Evolutionary conservation across 805 yeast genomes (phyloP).

Genomic region (Kluyveromyces dobzhanskii): DNA sequence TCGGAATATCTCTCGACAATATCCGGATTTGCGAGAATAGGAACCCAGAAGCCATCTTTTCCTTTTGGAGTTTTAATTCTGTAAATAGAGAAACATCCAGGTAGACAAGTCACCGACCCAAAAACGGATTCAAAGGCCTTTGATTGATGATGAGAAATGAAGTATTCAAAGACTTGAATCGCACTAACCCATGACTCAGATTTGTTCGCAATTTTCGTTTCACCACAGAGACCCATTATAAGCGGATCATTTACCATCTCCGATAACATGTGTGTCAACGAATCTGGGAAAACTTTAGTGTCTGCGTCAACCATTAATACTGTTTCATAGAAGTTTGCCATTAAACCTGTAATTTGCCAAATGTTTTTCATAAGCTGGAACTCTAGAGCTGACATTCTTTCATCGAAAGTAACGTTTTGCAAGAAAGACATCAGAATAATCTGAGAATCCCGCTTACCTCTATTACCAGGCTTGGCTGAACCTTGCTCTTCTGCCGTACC

Average conservation of each 20-base stretch:
- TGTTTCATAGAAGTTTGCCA: constrained; percentile 75
- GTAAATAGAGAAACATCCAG: constrained; percentile 92
- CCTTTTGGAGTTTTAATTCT: constrained; percentile 88
- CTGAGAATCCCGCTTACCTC: constrained; percentile 96
- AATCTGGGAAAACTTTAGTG: constrained; percentile 80
- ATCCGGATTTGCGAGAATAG: constrained; percentile 86
- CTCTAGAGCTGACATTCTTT: constrained; percentile 88
- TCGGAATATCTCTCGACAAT: constrained; percentile 88
- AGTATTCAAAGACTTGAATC: constrained; percentile 89
- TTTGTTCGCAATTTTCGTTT: constrained; percentile 84
- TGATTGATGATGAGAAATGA: constrained; percentile 88
- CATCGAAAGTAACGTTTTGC: constrained; percentile 82
- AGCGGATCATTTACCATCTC: constrained; percentile 80
- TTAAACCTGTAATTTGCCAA: constrained; percentile 77
- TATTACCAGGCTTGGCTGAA: constrained; percentile 76
- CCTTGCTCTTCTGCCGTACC: constrained; percentile 77
- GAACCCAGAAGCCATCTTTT: constrained; percentile 77
- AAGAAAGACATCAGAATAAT: constrained; percentile 83
- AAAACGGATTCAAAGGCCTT: constrained; percentile 93
- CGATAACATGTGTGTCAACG: constrained; percentile 82
- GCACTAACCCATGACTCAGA: constrained; percentile 81
- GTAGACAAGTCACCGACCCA: constrained; percentile 91
- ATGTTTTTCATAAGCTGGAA: constrained; percentile 66
- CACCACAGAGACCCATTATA: constrained; percentile 92
- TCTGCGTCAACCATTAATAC: constrained; percentile 94